Evolutionary conservation across 2,329 filamentous ascomycete genomes (phyloP).

Genomic region (Neonectria ditissima): DNA sequence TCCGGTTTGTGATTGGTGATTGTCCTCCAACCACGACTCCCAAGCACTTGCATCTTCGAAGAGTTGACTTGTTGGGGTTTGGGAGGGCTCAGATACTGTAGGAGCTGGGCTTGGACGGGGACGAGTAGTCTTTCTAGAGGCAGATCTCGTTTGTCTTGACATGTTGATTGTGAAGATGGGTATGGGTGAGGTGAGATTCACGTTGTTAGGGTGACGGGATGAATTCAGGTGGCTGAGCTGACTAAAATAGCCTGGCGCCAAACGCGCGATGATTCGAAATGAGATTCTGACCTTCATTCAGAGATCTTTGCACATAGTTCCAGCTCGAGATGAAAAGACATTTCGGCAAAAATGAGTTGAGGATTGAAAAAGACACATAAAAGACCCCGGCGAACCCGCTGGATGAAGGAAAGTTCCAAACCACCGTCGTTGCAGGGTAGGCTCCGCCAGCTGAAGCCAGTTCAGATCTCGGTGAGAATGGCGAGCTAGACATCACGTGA

Average conservation of each 20-base stretch:
- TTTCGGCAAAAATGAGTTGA: not conserved
- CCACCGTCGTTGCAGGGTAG: slow-evolving; percentile 18
- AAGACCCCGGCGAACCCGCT: not conserved
- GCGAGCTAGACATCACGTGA: slow-evolving; percentile 22
- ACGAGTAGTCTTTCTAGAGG: slow-evolving; percentile 20
- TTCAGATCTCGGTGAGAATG: slow-evolving; percentile 18
- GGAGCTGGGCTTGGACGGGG: not conserved
- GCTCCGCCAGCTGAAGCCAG: not conserved
- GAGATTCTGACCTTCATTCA: not conserved
- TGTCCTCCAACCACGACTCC: slow-evolving; percentile 34
- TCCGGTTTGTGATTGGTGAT: slow-evolving; percentile 44
- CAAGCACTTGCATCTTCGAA: slow-evolving; percentile 31
- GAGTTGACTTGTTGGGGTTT: slow-evolving; percentile 19
- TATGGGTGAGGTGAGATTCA: not conserved
- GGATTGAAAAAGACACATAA: not conserved
- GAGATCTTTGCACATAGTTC: not conserved
- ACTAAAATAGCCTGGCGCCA: not conserved
- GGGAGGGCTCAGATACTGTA: rapidly evolving
- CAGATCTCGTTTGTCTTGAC: slow-evolving; percentile 37
- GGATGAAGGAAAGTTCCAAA: not conserved
- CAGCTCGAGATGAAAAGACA: not conserved
- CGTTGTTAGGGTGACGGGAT: not conserved
- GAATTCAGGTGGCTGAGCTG: not conserved
- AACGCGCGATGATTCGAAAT: not conserved
- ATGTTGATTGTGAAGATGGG: slow-evolving; percentile 19